Base-by-base conservation (phyloP, 441 rosid genomes). In the Gossypium laxum region DNA sequence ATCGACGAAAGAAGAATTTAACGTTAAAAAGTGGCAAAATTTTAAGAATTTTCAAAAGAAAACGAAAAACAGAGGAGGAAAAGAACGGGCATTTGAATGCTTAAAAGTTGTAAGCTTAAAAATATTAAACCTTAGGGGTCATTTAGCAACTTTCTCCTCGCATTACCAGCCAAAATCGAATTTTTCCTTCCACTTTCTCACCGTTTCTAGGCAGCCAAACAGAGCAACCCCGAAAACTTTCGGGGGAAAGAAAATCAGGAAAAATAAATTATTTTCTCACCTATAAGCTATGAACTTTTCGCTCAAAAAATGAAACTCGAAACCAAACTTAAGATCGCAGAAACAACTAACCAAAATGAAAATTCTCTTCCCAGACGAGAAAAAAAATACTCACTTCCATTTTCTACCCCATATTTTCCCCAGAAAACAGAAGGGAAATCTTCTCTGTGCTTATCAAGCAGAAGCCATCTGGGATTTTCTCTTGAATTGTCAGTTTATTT, bases 361-460 rank as follows among this genome's bases (percentile, higher is more conserved):
- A 51, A 61, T 34, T 54, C 58, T 48, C 48, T 24, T 43, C 45
- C 58, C 67, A 57, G 18, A 70, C 51, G 38, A 17, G 7, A 5
- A 58, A 55, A 18, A 69, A 0, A 30, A 32, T 1, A 38, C 18
- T 41, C 64, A 59, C 79, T 32, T 74, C 62, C 76, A 75, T 81
- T 62, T 76, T 69, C 83, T 78, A 81, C 41, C 83, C 85, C 86
- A 82, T 79, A 50, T 51, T 80, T 81, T 72, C 72, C 15, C 74
- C 12, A 63, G 67, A 65, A 73, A 59, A 50, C 21, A 50, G 48
- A 69, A 60, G 77, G 72, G 71, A 74, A 67, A 75, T 43, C 6
- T 0, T 34, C 26, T 12, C 18, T 2, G 6, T 38, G 41, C 61
- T 60, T 7, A 72, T 74, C 12, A 81, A 78, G 74, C 78, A 72